Evolutionary conservation across 2,329 filamentous ascomycete genomes (phyloP).

Genomic region (Phaeosphaeriaceae sp.): DNA sequence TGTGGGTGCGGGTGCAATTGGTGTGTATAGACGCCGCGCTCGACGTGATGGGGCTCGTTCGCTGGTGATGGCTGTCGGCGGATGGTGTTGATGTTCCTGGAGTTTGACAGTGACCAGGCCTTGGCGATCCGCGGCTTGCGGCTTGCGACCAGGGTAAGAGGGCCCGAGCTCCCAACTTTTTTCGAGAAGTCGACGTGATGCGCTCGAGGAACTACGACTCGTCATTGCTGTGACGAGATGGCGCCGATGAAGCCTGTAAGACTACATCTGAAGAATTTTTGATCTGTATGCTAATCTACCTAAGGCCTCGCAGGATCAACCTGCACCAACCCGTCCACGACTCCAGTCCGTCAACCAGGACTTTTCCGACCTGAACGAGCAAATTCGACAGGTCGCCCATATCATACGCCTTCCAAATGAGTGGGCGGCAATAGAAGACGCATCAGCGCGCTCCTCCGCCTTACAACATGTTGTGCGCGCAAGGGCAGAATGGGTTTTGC

Average conservation of each 20-base stretch:
- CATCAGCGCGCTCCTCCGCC: slow-evolving; percentile 12
- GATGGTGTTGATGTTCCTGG: slow-evolving; percentile 33
- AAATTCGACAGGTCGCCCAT: slow-evolving; percentile 51
- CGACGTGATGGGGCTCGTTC: slow-evolving; percentile 18
- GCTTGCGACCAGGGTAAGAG: not conserved
- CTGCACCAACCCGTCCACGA: slow-evolving; percentile 44
- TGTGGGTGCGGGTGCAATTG: slow-evolving; percentile 32
- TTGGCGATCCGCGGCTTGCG: not conserved
- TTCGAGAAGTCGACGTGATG: slow-evolving; percentile 8
- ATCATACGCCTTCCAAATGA: slow-evolving; percentile 48
- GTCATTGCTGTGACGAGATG: slow-evolving; percentile 25
- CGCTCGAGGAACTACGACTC: slow-evolving; percentile 11
- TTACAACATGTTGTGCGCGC: slow-evolving; percentile 31
- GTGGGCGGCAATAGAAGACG: slow-evolving; percentile 29
- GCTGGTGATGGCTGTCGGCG: slow-evolving; percentile 13
- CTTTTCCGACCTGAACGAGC: slow-evolving; percentile 45
- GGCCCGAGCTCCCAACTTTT: slow-evolving; percentile 30
- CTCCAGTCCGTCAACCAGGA: slow-evolving; percentile 51
- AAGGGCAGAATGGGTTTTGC: slow-evolving; percentile 70
- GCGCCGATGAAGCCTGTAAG: slow-evolving; percentile 28
- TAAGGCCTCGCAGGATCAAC: slow-evolving; percentile 17
- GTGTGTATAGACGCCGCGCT: slow-evolving; percentile 23
- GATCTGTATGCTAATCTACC: slow-evolving; percentile 6
- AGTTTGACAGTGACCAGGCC: slow-evolving; percentile 27
- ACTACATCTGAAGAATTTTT: not conserved